Evolutionary conservation across 495 filamentous ascomycete genomes (phyloP).

Genomic region (Penicillium lividum): DNA sequence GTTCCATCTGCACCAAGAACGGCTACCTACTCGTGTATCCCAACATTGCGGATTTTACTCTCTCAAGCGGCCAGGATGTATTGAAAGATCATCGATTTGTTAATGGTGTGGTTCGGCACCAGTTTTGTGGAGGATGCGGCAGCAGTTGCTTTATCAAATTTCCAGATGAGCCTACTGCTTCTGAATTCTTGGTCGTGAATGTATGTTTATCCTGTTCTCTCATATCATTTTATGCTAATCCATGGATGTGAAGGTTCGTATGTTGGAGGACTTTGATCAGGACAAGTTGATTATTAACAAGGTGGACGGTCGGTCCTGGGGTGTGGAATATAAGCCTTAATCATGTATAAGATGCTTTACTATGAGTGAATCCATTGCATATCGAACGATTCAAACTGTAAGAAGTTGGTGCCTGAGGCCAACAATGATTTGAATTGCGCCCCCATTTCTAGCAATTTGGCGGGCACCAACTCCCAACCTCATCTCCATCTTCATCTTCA

Average conservation of each 20-base stretch:
- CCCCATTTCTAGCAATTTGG: too few species aligned
- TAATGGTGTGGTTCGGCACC: constrained; percentile 17
- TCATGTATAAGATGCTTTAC: background rate
- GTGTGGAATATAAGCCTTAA: background rate
- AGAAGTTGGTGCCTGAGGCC: too few species aligned
- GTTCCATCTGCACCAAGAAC: constrained; percentile 45
- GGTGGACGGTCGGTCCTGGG: background rate
- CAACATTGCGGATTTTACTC: constrained; percentile 23
- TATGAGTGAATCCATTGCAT: too few species aligned
- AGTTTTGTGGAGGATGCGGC: constrained; percentile 34
- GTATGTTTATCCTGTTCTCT: background rate
- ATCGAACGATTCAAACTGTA: too few species aligned
- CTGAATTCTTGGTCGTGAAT: constrained; percentile 8
- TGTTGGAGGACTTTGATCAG: constrained; percentile 7
- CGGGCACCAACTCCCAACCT: too few species aligned
- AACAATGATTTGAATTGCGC: too few species aligned
- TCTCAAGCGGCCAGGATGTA: constrained; percentile 20
- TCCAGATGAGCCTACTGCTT: background rate
- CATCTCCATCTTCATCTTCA: too few species aligned
- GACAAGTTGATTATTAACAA: constrained; percentile 9
- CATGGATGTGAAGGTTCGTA: background rate
- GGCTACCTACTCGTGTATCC: constrained; percentile 44
- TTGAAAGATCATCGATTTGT: constrained; percentile 30
- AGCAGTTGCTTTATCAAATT: constrained; percentile 15
- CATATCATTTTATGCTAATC: background rate